A percentile compares a stretch with the other conserved stretches of the same genome.
Evolutionary conservation across 345 rosid species (phyloP).

Genomic region (Gossypium turneri): DNA sequence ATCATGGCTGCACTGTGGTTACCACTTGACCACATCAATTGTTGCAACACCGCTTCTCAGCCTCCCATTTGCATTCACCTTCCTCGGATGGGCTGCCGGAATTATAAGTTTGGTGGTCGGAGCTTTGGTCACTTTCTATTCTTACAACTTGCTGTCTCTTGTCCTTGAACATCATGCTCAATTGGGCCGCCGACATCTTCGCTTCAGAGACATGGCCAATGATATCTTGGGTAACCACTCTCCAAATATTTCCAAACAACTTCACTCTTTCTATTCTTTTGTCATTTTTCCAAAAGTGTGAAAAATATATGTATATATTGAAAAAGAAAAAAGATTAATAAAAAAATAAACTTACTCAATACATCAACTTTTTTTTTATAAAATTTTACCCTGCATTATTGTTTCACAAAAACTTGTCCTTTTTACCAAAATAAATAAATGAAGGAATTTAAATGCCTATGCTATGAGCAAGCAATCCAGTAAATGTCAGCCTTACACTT

Average conservation of each 20-base stretch:
- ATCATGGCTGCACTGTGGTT: conserved; percentile 83
- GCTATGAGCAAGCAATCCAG: too few relatives aligned
- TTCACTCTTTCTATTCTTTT: too few relatives aligned
- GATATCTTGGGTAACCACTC: conserved; percentile 57
- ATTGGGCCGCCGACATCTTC: conserved; percentile 62
- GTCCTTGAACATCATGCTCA: conserved; percentile 73
- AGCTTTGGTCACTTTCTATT: conserved; percentile 70
- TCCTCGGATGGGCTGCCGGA: conserved; percentile 69
- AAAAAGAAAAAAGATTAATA: too few relatives aligned
- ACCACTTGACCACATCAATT: conserved; percentile 83
- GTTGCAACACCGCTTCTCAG: conserved; percentile 75
- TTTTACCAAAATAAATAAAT: too few relatives aligned
- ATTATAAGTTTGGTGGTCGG: conserved; percentile 46
- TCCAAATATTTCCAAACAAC: background rate
- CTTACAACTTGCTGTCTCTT: conserved; percentile 70
- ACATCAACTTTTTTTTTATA: too few relatives aligned
- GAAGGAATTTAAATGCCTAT: too few relatives aligned
- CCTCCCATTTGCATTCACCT: conserved; percentile 75
- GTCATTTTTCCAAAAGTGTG: too few relatives aligned
- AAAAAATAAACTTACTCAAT: too few relatives aligned
- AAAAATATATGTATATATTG: too few relatives aligned
- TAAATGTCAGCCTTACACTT: too few relatives aligned
- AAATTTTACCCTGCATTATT: too few relatives aligned
- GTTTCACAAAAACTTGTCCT: too few relatives aligned
- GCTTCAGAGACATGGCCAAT: conserved; percentile 83